phyloP scores from a whole-genome alignment of 2,329 filamentous ascomycete genomes.

The Colletotrichum cuscutae region DNA sequence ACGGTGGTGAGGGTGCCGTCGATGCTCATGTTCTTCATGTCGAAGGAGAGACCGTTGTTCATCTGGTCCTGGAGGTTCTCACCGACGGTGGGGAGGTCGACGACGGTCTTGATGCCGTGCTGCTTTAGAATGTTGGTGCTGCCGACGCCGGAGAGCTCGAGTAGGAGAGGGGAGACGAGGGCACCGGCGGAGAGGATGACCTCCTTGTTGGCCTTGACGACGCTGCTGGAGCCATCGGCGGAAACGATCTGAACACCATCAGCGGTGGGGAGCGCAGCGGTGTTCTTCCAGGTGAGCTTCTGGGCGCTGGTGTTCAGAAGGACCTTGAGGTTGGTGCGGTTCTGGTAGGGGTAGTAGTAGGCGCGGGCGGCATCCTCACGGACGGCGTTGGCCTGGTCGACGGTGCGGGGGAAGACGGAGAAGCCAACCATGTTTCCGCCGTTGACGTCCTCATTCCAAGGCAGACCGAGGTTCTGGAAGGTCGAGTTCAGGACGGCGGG shows the following conservation, averaged over 20 bases:
- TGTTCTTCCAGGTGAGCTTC: slow-evolving; percentile 24
- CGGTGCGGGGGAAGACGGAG: slow-evolving; percentile 49
- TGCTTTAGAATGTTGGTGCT: slow-evolving; percentile 50
- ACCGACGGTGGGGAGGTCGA: slow-evolving; percentile 62
- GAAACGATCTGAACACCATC: slow-evolving; percentile 48
- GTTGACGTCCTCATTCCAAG: slow-evolving; percentile 50
- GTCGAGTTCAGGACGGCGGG: slow-evolving; percentile 42
- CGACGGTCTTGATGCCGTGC: slow-evolving; percentile 52
- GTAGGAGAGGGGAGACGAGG: slow-evolving; percentile 61
- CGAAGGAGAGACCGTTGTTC: slow-evolving; percentile 41
- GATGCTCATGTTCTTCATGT: slow-evolving; percentile 30
- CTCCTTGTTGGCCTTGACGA: slow-evolving; percentile 54
- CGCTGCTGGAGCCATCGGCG: slow-evolving; percentile 46
- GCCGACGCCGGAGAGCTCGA: slow-evolving; percentile 65
- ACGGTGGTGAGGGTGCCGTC: slow-evolving; percentile 26
- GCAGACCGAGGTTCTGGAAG: slow-evolving; percentile 44
- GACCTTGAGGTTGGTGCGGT: slow-evolving; percentile 47
- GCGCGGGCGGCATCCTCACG: slow-evolving; percentile 54
- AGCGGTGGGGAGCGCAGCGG: slow-evolving; percentile 36
- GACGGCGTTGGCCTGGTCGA: slow-evolving; percentile 49
- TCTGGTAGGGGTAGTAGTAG: slow-evolving; percentile 51
- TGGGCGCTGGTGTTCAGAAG: slow-evolving; percentile 25
- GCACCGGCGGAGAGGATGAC: slow-evolving; percentile 60
- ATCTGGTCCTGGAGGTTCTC: slow-evolving; percentile 65
- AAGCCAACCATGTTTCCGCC: slow-evolving; percentile 51